Evolutionary conservation across 345 rosid genomes (phyloP).

Genomic region (Arabidopsis suecica): DNA sequence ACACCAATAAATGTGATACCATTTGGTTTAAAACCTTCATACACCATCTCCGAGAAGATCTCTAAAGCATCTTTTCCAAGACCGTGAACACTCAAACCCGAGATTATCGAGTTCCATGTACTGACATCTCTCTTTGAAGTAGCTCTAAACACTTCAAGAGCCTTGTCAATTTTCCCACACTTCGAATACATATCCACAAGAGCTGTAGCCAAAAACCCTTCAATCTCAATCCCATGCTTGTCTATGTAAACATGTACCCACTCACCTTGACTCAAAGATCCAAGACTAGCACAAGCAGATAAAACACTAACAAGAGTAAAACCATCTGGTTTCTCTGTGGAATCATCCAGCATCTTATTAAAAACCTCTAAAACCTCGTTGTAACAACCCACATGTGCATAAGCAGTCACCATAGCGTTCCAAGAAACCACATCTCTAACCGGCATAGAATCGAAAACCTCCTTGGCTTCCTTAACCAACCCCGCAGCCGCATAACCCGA

Average conservation of each 20-base stretch:
- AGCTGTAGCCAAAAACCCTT: slow-evolving; percentile 56
- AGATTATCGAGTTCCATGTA: slow-evolving; percentile 61
- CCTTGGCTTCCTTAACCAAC: slow-evolving; percentile 46
- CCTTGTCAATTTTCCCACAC: slow-evolving; percentile 60
- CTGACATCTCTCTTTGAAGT: slow-evolving; percentile 49
- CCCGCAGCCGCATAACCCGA: slow-evolving; percentile 50
- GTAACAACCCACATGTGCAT: slow-evolving; percentile 43
- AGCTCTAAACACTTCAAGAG: slow-evolving; percentile 53
- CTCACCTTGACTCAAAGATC: slow-evolving; percentile 56
- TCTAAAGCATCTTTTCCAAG: slow-evolving; percentile 51
- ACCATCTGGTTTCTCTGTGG: slow-evolving; percentile 47
- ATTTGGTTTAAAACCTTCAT: slow-evolving; percentile 52
- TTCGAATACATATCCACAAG: slow-evolving; percentile 63
- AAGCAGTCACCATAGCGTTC: slow-evolving; percentile 52
- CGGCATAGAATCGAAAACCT: slow-evolving; percentile 49
- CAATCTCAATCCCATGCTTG: slow-evolving; percentile 46
- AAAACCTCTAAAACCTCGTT: slow-evolving; percentile 51
- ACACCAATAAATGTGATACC: slow-evolving; percentile 49
- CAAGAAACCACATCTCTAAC: slow-evolving; percentile 55
- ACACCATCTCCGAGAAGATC: slow-evolving; percentile 59
- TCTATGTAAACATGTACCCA: slow-evolving; percentile 53
- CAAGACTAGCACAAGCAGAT: slow-evolving; percentile 58
- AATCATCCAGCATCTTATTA: slow-evolving; percentile 46
- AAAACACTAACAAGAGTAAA: slow-evolving; percentile 52
- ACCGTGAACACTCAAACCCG: slow-evolving; percentile 57